Percentiles rank a stretch among this genome's conserved stretches.
phyloP scores from a whole-genome alignment of 106 monocot species.

The Allium fistulosum region DNA sequence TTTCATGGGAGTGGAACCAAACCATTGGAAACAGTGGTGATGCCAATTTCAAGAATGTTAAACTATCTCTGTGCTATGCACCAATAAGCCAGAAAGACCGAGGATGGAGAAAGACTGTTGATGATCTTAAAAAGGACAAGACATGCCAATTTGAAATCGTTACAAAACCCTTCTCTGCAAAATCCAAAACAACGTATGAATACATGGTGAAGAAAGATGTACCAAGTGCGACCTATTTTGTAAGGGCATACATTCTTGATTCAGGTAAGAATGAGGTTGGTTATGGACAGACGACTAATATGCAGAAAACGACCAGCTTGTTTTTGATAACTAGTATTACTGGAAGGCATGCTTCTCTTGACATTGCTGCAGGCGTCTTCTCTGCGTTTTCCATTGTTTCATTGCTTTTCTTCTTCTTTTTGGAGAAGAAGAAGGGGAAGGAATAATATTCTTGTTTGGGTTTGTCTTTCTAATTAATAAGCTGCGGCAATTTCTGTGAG shows the following conservation, averaged over 20 bases:
- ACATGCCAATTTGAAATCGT: slow-evolving; percentile 54
- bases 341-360: slow-evolving; percentile 26
- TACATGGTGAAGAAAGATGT: no score
- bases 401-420: slow-evolving; percentile 22
- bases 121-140: slow-evolving; percentile 65
- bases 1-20: slow-evolving; percentile 55
- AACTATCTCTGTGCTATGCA: slow-evolving; percentile 69
- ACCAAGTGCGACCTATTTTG: no score
- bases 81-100: slow-evolving; percentile 75
- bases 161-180: slow-evolving; percentile 6
- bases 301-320: slow-evolving; percentile 14
- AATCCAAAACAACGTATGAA: no score
- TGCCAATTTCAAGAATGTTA: slow-evolving; percentile 45
- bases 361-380: slow-evolving; percentile 40
- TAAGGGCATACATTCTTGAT: no score
- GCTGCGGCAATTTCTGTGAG: no score
- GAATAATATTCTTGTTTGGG: not conserved
- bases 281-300: no score
- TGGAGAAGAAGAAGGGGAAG: slow-evolving; percentile 31
- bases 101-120: slow-evolving; percentile 64
- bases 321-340: slow-evolving; percentile 23
- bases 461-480: no score
- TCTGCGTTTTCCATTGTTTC: slow-evolving; percentile 32
- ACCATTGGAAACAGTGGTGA: slow-evolving; percentile 15
- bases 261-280: no score